Evolutionary conservation across 305 asterid species (phyloP).

Genomic region (Fraxinus dipetala): DNA sequence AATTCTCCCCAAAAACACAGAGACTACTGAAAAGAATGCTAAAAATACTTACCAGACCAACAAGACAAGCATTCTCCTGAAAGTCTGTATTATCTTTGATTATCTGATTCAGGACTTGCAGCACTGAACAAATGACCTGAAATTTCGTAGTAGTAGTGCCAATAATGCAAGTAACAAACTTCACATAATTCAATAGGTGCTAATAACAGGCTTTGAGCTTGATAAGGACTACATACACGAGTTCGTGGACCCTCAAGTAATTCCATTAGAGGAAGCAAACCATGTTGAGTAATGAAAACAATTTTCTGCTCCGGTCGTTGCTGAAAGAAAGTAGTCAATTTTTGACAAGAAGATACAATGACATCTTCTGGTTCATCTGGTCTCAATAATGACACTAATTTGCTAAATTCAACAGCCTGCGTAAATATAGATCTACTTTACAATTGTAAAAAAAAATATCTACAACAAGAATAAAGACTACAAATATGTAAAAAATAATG

Average conservation of each 20-base stretch:
- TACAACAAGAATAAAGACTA: constrained; percentile 7
- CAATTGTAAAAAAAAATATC: not conserved
- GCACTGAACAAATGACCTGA: constrained; percentile 88
- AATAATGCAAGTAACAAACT: constrained; percentile 18
- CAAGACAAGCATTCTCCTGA: constrained; percentile 98
- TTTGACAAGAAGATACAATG: constrained; percentile 87
- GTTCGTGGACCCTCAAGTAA: constrained; percentile 87
- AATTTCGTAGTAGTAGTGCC: constrained; percentile 23
- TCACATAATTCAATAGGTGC: constrained; percentile 3
- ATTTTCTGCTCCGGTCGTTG: constrained; percentile 92
- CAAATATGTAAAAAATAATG: not conserved
- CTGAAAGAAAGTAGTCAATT: constrained; percentile 72
- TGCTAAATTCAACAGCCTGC: constrained; percentile 95
- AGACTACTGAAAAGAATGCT: constrained; percentile 18
- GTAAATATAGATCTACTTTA: constrained; percentile 10
- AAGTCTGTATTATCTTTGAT: constrained; percentile 86
- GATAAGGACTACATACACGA: constrained; percentile 56
- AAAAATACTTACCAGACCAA: constrained; percentile 79
- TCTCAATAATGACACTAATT: constrained; percentile 79
- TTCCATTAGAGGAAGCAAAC: constrained; percentile 92
- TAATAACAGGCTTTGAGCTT: constrained; percentile 8
- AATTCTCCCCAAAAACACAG: not conserved
- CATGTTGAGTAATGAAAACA: constrained; percentile 89
- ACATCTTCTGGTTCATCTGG: constrained; percentile 95
- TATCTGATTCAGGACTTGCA: constrained; percentile 87